Evolutionary conservation across 169 alveolate species (phyloP).

Genomic region (Babesia bigemina): DNA sequence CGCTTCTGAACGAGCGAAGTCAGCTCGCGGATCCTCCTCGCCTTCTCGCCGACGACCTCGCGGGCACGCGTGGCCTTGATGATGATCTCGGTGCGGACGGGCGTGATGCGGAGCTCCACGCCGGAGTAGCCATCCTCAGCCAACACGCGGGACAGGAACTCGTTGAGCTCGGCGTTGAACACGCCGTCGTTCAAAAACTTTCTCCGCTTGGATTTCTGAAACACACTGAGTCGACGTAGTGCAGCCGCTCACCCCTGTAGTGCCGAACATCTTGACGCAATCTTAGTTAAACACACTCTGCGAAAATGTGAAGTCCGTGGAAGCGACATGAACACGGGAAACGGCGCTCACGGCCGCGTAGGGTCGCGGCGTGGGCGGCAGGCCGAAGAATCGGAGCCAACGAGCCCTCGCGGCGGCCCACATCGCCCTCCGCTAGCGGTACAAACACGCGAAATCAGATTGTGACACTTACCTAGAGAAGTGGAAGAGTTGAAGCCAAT

Average conservation of each 20-base stretch:
- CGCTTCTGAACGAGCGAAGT: conserved; percentile 97
- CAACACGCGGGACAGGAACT: conserved; percentile 94
- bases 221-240: not conserved
- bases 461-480: not conserved
- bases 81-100: conserved; percentile 93
- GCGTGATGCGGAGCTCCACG: conserved; percentile 95
- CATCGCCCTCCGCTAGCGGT: too few relatives aligned
- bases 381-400: not conserved
- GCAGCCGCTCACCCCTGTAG: conserved; percentile 50
- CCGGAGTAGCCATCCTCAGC: conserved; percentile 99
- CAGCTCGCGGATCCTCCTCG: conserved; percentile 96
- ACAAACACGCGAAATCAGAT: not conserved
- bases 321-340: not conserved
- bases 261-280: conserved; percentile 54
- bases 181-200: conserved; percentile 99
- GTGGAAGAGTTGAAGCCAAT: not conserved
- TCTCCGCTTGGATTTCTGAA: conserved; percentile 89
- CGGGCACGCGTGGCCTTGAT: conserved; percentile 97
- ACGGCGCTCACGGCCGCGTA: not conserved
- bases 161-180: conserved; percentile 98
- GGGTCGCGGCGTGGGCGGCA: not conserved
- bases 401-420: too few relatives aligned
- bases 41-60: conserved; percentile 97
- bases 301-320: not conserved
- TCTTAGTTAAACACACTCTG: not conserved